Evolutionary conservation across 306 rosid species (phyloP), one percentile per base, ranked within the genome.

Genomic region (Castanea crenata): DNA sequence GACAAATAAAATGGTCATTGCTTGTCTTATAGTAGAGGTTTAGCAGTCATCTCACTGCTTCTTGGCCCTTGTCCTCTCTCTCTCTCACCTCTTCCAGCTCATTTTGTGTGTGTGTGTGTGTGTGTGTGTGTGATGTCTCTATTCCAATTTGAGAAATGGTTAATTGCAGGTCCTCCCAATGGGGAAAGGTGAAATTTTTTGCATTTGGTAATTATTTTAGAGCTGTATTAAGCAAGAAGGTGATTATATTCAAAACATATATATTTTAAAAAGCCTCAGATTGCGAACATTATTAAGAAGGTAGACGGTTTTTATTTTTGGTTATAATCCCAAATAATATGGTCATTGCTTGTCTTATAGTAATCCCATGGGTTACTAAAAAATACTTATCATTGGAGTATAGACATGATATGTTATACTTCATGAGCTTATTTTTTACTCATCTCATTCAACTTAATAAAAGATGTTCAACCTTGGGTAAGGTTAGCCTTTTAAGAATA

Each of bases 1-100:
- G 80, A 64, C 76, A 65, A 64, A 67, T 73, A 79, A 55, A 18
- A 35, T 76, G 58, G 49, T 69, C 75, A n/a, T 62, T 68, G 12
- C 65, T 46, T 73, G 38, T 25, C 78, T 21, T 41, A 55, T 44
- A 1, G 46, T 38, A 63, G 71, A 59, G 59, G 19, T 3, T 4
- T n/a, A 21, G 3, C 13, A 4, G 16, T 67, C 46, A 15, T 23
- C 35, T 59, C 61, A 38, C 67, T n/a, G n/a, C 32, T 25, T 59
- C 23, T 6, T 20, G 29, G 5, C 16, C 65, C 5, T 49, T 49
- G 16, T 13, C 71, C 8, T n/a, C 2, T 6, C 13, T 25, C 59
- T 52, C n/a, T 5, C 49, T 21, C 8, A 8, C 27, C 0, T 18
- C n/a, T 18, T 23, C 19, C 49, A 16, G 0, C 56, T 51, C 44